Conservation (phyloP, 768 basidiomycete genomes). For the Guyanaporus albipodus region DNA sequence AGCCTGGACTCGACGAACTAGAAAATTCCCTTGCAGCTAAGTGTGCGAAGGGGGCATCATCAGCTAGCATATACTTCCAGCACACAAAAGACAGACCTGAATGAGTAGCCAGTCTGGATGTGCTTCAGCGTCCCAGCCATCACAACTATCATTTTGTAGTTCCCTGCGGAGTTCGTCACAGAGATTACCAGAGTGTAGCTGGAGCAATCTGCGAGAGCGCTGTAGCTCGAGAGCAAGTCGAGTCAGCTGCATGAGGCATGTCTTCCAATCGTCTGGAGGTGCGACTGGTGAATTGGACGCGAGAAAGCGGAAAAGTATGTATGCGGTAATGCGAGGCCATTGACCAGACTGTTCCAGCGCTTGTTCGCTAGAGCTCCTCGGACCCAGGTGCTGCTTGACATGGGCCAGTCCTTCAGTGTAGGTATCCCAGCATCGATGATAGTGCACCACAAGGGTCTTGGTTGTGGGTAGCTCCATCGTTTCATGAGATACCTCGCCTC, state of each 20-base stretch:
- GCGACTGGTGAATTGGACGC: constrained; percentile 17
- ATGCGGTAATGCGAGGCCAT: constrained; percentile 37
- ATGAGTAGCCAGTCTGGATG: constrained; percentile 43
- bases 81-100: constrained; percentile 30
- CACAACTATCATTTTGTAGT: constrained; percentile 19
- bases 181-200: constrained; percentile 16
- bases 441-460: constrained; percentile 6
- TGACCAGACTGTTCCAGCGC: constrained; percentile 21
- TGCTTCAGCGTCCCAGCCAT: constrained; percentile 13
- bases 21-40: constrained; percentile 45
- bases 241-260: constrained; percentile 28
- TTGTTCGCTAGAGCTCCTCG: constrained; percentile 15
- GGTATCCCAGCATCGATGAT: constrained; percentile 2
- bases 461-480: not conserved
- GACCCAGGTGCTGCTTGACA: constrained; percentile 9
- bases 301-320: constrained; percentile 30
- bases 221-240: constrained; percentile 32
- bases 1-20: constrained; percentile 41
- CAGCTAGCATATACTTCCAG: not conserved
- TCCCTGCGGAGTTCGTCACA: constrained; percentile 31
- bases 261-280: constrained; percentile 29
- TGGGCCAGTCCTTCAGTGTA: not conserved
- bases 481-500: constrained; percentile 1
- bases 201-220: constrained; percentile 33
- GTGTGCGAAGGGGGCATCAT: not conserved